phyloP scores from a whole-genome alignment of 345 rosid genomes.

The Salix suchowensis region DNA sequence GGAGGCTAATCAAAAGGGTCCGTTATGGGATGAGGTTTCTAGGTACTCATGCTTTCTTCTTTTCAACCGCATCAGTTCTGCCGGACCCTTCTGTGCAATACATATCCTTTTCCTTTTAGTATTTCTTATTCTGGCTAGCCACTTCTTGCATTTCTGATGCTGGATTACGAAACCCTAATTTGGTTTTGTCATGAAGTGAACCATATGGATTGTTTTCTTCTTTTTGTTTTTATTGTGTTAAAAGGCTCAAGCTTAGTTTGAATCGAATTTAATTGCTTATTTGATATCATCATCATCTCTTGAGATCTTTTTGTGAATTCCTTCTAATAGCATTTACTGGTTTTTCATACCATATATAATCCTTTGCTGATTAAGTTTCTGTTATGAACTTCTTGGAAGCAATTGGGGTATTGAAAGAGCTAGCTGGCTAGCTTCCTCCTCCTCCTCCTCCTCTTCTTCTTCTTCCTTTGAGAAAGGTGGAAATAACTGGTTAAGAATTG shows the following conservation, averaged over 20 bases:
- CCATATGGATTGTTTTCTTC: neutral
- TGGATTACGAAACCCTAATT: slow-evolving; percentile 13
- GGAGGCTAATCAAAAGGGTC: slow-evolving; percentile 95
- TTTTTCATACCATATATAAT: neutral
- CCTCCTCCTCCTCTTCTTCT: neutral
- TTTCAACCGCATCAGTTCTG: neutral
- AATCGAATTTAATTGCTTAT: neutral
- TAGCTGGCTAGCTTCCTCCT: neutral
- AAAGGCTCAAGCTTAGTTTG: neutral
- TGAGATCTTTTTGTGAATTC: neutral
- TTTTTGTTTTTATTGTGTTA: neutral
- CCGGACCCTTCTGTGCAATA: neutral
- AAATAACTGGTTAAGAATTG: neutral
- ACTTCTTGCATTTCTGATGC: neutral
- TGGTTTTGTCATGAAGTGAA: neutral
- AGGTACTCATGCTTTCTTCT: slow-evolving; percentile 41
- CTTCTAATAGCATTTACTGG: neutral
- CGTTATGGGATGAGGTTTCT: slow-evolving; percentile 94
- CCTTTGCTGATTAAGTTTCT: neutral
- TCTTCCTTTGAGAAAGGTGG: neutral
- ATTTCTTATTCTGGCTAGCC: neutral
- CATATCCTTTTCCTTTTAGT: neutral
- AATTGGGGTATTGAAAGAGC: neutral
- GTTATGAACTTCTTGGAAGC: neutral
- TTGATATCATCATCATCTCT: neutral